Conservation (phyloP, 2,329 filamentous ascomycete genomes). For the Aspergillus neoniger region DNA sequence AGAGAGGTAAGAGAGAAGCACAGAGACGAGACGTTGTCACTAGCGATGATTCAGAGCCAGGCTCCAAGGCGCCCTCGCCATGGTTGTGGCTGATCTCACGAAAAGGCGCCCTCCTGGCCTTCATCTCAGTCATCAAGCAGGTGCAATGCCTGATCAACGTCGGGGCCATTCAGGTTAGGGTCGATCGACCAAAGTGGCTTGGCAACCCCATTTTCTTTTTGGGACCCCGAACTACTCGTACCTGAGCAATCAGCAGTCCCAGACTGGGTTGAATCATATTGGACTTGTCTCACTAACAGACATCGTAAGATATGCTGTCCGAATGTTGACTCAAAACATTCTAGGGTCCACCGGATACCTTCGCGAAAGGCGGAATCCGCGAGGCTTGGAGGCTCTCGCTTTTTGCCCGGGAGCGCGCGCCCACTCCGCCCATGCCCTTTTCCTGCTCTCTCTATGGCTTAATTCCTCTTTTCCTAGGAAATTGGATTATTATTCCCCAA, state of each 20-base stretch:
- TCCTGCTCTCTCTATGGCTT: neutral
- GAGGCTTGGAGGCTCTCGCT: conserved; percentile 14
- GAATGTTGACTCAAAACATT: conserved; percentile 11
- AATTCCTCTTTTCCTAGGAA: no score
- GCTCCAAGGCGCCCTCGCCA: conserved; percentile 5
- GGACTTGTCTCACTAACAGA: neutral
- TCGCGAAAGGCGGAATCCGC: conserved; percentile 12
- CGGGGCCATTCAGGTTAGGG: conserved; percentile 10
- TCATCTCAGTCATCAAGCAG: conserved; percentile 8
- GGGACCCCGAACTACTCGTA: conserved; percentile 1
- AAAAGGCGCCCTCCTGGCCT: conserved; percentile 1
- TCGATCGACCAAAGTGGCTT: conserved; percentile 10
- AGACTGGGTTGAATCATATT: conserved; percentile 11
- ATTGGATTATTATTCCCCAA: neutral
- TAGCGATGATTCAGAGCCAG: conserved; percentile 10
- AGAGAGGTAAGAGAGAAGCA: neutral
- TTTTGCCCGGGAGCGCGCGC: conserved; percentile 6
- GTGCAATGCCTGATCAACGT: conserved; percentile 6
- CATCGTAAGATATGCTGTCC: conserved; percentile 13
- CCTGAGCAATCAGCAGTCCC: conserved; percentile 5
- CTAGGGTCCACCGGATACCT: conserved; percentile 8
- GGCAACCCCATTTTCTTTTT: conserved; percentile 4
- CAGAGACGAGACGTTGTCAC: neutral
- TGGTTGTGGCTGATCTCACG: conserved; percentile 9
- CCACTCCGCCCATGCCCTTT: conserved; percentile 5